Evolutionary conservation across 106 monocot genomes (phyloP).

Genomic region (Dendrobium chrysotoxum): DNA sequence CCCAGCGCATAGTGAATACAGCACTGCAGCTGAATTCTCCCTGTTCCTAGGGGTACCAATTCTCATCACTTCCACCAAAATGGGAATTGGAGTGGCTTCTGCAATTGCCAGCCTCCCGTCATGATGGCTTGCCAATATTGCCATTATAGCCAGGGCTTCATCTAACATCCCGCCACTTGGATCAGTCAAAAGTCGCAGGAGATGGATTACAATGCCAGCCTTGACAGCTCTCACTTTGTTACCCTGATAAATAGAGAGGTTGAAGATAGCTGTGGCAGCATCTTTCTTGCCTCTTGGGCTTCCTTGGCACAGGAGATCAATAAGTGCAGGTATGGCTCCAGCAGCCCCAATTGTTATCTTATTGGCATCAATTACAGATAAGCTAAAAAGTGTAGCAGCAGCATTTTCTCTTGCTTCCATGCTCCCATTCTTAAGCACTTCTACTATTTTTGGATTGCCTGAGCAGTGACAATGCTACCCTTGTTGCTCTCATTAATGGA

Average conservation of each 20-base stretch:
- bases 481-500: constrained; percentile 77
- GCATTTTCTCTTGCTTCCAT: constrained; percentile 85
- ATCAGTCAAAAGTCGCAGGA: constrained; percentile 50
- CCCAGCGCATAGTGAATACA: constrained; percentile 39
- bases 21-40: constrained; percentile 48
- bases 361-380: constrained; percentile 53
- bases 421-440: constrained; percentile 56
- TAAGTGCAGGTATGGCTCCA: constrained; percentile 61
- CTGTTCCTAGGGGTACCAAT: constrained; percentile 42
- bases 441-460: constrained; percentile 54
- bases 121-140: constrained; percentile 34
- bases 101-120: constrained; percentile 39
- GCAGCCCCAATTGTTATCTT: constrained; percentile 56
- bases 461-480: constrained; percentile 32
- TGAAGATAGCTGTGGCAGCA: constrained; percentile 61
- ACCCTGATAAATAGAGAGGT: constrained; percentile 43
- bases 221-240: constrained; percentile 60
- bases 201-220: constrained; percentile 41
- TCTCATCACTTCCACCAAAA: constrained; percentile 42
- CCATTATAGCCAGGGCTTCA: constrained; percentile 56
- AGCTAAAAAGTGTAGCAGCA: constrained; percentile 73
- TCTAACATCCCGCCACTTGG: constrained; percentile 60
- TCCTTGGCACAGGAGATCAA: constrained; percentile 50
- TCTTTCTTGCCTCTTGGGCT: constrained; percentile 76
- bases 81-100: constrained; percentile 19